Base-by-base conservation (phyloP, 768 basidiomycete species). In the Polyporus arcularius region DNA sequence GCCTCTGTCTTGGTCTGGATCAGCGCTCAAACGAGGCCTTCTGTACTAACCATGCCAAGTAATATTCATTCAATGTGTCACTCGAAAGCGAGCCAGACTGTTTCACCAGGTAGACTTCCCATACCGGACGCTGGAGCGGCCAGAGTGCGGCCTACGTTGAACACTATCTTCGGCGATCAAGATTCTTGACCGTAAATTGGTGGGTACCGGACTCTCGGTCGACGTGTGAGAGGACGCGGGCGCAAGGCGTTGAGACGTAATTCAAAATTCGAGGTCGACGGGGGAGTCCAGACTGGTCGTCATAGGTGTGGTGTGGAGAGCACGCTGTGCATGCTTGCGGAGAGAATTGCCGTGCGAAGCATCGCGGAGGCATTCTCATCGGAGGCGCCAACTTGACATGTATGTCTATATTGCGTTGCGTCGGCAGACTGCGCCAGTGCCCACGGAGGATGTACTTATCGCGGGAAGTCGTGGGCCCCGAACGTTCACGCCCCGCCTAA, bases 101-200 rank as follows among this genome's bases (percentile, higher is more conserved):
- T 51, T 40, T 61, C 54, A 56, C 61, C 56, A 40, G 53, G 6
- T 42, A 28, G 38, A 53, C 18, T 38, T 31, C 40, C 52, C 52
- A 38, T 53, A 21, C 28, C 47, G 38, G 45, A n/a, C 31, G 41
- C 47, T 50, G 15, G 38, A 54, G 30, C 56, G 47, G 49, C 51
- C 53, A 47, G 31, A 57, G 47, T 45, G 57, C 46, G 57, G 57
- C 55, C 47, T 56, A 47, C 52, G 45, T 30, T 48, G 49, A 51
- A 58, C 38, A 57, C 62, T 55, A 51, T 55, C 57, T 52, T 58
- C 62, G 62, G 62, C 57, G 57, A 63, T 63, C 62, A 63, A 63
- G 62, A 55, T 63, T 57, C 62, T 45, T 42, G 50, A 2, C 42
- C 58, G 57, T 63, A 55, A 63, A 63, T 59, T 28, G 58, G 62